phyloP scores from a whole-genome alignment of 208 protist species.

The Zelonia costaricensis region DNA sequence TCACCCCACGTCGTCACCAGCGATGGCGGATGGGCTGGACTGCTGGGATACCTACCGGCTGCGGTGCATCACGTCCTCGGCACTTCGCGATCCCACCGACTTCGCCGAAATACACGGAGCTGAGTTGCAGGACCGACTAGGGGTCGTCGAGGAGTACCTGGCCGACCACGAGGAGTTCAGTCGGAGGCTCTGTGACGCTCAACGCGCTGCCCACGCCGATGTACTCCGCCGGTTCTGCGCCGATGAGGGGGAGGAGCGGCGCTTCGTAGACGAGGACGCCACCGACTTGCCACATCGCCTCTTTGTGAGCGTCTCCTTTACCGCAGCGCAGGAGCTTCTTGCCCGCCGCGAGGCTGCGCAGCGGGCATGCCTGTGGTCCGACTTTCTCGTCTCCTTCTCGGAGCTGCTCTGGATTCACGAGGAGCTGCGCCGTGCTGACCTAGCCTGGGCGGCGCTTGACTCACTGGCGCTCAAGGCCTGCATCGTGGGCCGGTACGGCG shows the following conservation, averaged over 20 bases:
- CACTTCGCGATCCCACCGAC: too few relatives aligned
- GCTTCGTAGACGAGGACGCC: slow-evolving; percentile 52
- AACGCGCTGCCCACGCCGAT: slow-evolving; percentile 2
- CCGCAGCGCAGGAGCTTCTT: slow-evolving; percentile 3
- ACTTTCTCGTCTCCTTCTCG: background rate
- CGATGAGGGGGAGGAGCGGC: slow-evolving; percentile 64
- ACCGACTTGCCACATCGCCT: slow-evolving; percentile 18
- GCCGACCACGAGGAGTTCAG: slow-evolving; percentile 20
- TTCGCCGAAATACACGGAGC: slow-evolving; percentile 23
- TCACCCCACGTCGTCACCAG: background rate
- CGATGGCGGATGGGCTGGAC: slow-evolving; percentile 8
- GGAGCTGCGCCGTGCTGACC: slow-evolving; percentile 15
- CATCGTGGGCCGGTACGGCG: slow-evolving; percentile 15
- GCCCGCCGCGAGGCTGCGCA: slow-evolving; percentile 8
- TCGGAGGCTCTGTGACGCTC: slow-evolving; percentile 1
- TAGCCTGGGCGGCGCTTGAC: slow-evolving; percentile 26
- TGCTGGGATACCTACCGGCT: slow-evolving; percentile 35
- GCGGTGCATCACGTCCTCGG: slow-evolving; percentile 21
- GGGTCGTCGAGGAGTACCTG: slow-evolving; percentile 53
- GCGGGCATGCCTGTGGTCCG: background rate
- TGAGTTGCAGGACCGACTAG: slow-evolving; percentile 27
- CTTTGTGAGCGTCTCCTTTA: slow-evolving; percentile 27
- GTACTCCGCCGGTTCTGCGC: background rate
- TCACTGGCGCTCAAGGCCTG: slow-evolving; percentile 28
- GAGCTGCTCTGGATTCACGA: slow-evolving; percentile 11